A percentile compares a stretch with the other conserved stretches of the same genome.
Conservation (phyloP, 345 rosid species). For the Ceriops tagal region DNA sequence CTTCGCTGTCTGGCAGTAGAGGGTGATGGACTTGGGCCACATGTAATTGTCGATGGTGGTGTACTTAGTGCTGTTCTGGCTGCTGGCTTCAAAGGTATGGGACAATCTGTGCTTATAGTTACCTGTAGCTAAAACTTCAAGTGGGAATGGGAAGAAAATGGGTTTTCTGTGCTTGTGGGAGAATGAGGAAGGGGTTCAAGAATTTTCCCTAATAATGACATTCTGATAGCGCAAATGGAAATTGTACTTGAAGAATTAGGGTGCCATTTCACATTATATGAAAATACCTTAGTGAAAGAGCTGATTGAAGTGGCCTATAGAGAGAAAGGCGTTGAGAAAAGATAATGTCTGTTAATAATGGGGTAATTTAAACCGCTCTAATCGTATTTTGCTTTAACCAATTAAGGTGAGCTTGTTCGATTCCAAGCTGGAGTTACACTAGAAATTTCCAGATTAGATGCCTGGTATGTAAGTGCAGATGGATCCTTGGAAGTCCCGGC, state of each 20-base stretch:
- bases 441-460: constrained; percentile 92
- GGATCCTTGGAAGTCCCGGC: constrained; percentile 73
- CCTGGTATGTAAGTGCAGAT: constrained; percentile 79
- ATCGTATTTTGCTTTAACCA: not conserved
- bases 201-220: too few relatives aligned
- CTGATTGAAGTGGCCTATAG: too few relatives aligned
- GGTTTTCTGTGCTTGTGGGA: too few relatives aligned
- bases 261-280: too few relatives aligned
- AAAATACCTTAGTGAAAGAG: too few relatives aligned
- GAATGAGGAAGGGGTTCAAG: too few relatives aligned
- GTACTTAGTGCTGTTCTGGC: constrained; percentile 74
- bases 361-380: not conserved
- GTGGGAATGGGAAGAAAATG: too few relatives aligned
- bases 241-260: too few relatives aligned
- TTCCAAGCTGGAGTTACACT: constrained; percentile 86
- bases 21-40: constrained; percentile 84
- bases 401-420: constrained; percentile 87
- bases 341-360: not conserved
- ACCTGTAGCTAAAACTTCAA: not conserved
- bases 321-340: not conserved
- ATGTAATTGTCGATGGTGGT: constrained; percentile 67
- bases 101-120: not conserved
- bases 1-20: constrained; percentile 83
- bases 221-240: too few relatives aligned
- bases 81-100: constrained; percentile 87